Conservation (phyloP, 1,284 basidiomycete species). For the Ganoderma leucocontextum region DNA sequence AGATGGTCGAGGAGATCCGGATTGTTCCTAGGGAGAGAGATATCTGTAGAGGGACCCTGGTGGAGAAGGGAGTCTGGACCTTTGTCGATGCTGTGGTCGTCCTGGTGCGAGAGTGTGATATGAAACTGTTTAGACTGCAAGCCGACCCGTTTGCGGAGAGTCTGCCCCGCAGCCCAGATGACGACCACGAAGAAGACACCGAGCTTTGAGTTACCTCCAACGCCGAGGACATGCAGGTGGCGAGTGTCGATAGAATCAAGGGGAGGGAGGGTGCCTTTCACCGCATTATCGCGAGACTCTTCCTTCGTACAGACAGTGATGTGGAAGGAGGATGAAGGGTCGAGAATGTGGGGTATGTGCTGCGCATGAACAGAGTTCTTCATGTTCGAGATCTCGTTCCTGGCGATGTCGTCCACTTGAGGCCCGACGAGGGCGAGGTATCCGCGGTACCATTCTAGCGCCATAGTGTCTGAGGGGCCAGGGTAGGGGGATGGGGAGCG, state of each 20-base stretch:
- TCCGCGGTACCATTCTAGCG: conserved; percentile 24
- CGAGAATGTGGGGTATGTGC: conserved; percentile 18
- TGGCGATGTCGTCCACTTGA: conserved; percentile 43
- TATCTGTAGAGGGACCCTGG: conserved; percentile 30
- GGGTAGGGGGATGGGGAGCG: neutral
- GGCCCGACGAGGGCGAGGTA: conserved; percentile 43
- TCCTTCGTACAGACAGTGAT: conserved; percentile 51
- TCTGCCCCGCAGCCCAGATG: conserved; percentile 64
- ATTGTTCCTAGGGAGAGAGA: conserved; percentile 31
- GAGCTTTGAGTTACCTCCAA: conserved; percentile 47
- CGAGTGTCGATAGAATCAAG: conserved; percentile 25
- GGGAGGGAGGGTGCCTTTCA: conserved; percentile 18
- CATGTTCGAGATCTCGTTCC: conserved; percentile 27
- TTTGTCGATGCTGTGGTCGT: conserved; percentile 57
- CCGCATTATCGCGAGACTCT: conserved; percentile 37
- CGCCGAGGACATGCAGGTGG: conserved; percentile 42
- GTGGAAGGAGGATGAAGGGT: conserved; percentile 44
- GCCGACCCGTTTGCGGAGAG: conserved; percentile 54
- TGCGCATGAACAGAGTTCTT: conserved; percentile 14
- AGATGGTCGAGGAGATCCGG: conserved; percentile 57
- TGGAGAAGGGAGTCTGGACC: conserved; percentile 53
- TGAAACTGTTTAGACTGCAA: conserved; percentile 63
- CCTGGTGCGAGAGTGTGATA: conserved; percentile 54
- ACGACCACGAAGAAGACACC: conserved; percentile 57
- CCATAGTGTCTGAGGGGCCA: conserved; percentile 10